phyloP scores from a whole-genome alignment of 2,329 filamentous ascomycete species.

The Arthrobotrys pseudoclavata region DNA sequence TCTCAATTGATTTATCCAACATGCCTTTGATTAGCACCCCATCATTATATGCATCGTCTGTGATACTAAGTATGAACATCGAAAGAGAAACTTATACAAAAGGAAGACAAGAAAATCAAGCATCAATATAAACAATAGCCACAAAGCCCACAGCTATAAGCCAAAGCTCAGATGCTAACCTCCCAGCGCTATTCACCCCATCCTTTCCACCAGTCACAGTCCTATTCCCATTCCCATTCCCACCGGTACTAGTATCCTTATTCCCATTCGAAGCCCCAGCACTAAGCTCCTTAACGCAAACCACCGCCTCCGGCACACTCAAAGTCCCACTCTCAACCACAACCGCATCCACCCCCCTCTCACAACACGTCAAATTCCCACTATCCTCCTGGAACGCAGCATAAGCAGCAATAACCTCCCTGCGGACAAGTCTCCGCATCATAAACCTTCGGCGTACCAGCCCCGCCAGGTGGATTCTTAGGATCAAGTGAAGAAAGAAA shows the following conservation, averaged over 20 bases:
- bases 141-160: slow-evolving; percentile 7
- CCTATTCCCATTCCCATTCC: background rate
- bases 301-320: slow-evolving; percentile 16
- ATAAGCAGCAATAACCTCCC: slow-evolving; percentile 38
- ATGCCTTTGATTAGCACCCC: too few species aligned
- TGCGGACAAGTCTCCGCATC: slow-evolving; percentile 32
- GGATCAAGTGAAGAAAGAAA: slow-evolving; percentile 23
- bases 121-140: slow-evolving; percentile 2
- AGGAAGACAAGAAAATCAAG: background rate
- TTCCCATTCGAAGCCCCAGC: slow-evolving; percentile 26
- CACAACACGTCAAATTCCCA: slow-evolving; percentile 46
- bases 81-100: background rate
- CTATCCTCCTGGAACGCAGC: slow-evolving; percentile 1
- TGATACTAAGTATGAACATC: too few species aligned
- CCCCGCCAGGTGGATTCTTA: background rate
- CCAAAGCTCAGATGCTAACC: background rate
- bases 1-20: too few species aligned
- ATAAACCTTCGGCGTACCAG: slow-evolving; percentile 12
- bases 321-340: slow-evolving; percentile 33
- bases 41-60: too few species aligned
- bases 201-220: background rate
- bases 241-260: background rate
- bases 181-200: background rate
- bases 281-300: slow-evolving; percentile 33
- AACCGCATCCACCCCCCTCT: slow-evolving; percentile 32